phyloP scores from a whole-genome alignment of 2,329 filamentous ascomycete species.

The Cyphellophora europaea region DNA sequence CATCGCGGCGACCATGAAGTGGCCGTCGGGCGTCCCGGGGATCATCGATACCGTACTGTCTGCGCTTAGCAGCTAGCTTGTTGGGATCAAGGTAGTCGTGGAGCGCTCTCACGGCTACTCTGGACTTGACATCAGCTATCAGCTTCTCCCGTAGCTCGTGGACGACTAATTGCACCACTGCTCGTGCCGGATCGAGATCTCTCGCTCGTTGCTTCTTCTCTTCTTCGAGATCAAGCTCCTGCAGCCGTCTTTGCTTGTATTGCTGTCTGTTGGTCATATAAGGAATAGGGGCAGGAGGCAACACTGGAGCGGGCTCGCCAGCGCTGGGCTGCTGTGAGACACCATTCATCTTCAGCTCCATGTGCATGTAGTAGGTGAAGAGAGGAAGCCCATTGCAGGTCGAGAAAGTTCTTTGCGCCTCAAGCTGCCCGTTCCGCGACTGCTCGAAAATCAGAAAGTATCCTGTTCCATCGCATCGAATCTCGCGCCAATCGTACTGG shows the following conservation, averaged over 20 bases:
- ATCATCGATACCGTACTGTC: slow-evolving; percentile 67
- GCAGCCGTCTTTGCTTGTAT: slow-evolving; percentile 55
- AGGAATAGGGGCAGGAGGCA: slow-evolving; percentile 12
- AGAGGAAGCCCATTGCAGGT: slow-evolving; percentile 72
- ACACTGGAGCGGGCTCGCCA: slow-evolving; percentile 17
- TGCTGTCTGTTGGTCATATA: slow-evolving; percentile 15
- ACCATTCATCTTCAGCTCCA: slow-evolving; percentile 69
- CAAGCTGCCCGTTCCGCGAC: slow-evolving; percentile 63
- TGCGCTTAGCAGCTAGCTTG: slow-evolving; percentile 69
- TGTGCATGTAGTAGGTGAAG: slow-evolving; percentile 87
- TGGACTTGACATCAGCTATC: slow-evolving; percentile 77
- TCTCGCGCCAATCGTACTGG: slow-evolving; percentile 68
- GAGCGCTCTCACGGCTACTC: slow-evolving; percentile 72
- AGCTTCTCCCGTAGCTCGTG: slow-evolving; percentile 79
- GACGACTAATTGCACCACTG: slow-evolving; percentile 69
- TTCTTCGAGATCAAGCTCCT: slow-evolving; percentile 74
- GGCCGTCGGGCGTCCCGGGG: slow-evolving; percentile 51
- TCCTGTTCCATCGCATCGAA: slow-evolving; percentile 73
- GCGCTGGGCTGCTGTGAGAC: slow-evolving; percentile 52
- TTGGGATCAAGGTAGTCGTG: slow-evolving; percentile 74
- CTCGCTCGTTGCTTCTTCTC: slow-evolving; percentile 82
- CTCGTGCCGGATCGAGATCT: slow-evolving; percentile 80
- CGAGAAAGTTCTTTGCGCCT: slow-evolving; percentile 71
- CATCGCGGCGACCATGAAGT: slow-evolving; percentile 52
- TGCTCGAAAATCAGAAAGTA: slow-evolving; percentile 91